phyloP scores from a whole-genome alignment of 805 yeast species.

The Scheffersomyces ergatensis region DNA sequence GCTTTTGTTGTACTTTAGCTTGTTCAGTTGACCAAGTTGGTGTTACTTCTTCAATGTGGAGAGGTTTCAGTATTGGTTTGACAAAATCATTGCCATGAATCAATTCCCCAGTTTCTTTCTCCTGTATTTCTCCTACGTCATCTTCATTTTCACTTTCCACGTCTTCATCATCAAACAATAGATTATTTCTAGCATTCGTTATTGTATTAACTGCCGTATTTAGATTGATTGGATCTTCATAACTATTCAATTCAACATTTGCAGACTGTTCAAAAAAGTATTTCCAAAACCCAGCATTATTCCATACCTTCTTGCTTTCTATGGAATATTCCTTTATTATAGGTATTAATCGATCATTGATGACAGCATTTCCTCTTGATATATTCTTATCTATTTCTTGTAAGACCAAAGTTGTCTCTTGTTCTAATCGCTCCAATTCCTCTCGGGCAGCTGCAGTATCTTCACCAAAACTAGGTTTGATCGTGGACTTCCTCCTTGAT shows the following conservation, averaged over 20 bases:
- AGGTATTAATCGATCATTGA: slow-evolving; percentile 69
- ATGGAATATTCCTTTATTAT: slow-evolving; percentile 57
- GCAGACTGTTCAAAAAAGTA: slow-evolving; percentile 75
- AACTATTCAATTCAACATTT: slow-evolving; percentile 56
- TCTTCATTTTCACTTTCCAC: slow-evolving; percentile 5
- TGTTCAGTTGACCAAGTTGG: slow-evolving; percentile 36
- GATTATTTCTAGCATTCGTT: slow-evolving; percentile 12
- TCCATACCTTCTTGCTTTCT: slow-evolving; percentile 61
- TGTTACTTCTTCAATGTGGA: slow-evolving; percentile 24
- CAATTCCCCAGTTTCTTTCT: slow-evolving; percentile 1
- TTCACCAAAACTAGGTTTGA: slow-evolving; percentile 2
- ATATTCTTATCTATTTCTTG: slow-evolving; percentile 80
- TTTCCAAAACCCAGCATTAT: slow-evolving; percentile 72
- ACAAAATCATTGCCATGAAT: slow-evolving; percentile 7
- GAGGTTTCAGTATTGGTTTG: slow-evolving; percentile 15
- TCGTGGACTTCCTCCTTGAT: slow-evolving; percentile 28
- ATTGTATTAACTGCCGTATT: slow-evolving; percentile 20
- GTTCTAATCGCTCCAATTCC: slow-evolving; percentile 65
- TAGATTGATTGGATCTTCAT: slow-evolving; percentile 38
- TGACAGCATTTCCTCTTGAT: slow-evolving; percentile 61
- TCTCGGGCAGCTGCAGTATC: slow-evolving; percentile 21
- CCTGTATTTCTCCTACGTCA: background rate
- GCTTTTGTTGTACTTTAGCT: slow-evolving; percentile 6
- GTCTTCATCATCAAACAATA: slow-evolving; percentile 9
- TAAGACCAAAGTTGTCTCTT: slow-evolving; percentile 69